Conservation (phyloP, 2,329 filamentous ascomycete species). For the Nannizziopsis arthrosporioides region DNA sequence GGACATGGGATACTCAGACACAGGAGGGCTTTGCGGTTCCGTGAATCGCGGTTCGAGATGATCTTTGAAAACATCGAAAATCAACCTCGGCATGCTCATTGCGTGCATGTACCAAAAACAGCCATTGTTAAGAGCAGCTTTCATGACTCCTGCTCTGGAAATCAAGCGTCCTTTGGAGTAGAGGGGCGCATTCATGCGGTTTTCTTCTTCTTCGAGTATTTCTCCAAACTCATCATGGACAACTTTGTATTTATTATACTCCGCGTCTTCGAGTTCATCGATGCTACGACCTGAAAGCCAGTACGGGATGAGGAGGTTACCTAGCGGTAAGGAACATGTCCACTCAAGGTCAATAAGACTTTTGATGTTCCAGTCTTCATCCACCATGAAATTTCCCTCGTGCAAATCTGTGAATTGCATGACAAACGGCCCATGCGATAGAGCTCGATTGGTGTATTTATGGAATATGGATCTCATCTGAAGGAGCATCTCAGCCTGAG, state of each 20-base stretch:
- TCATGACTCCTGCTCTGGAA: slow-evolving; percentile 5
- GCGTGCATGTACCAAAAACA: slow-evolving; percentile 7
- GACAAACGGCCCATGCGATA: neutral
- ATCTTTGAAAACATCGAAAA: no score
- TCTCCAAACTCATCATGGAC: slow-evolving; percentile 9
- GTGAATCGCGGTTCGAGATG: no score
- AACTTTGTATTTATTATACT: slow-evolving; percentile 1
- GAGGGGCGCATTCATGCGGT: slow-evolving; percentile 1
- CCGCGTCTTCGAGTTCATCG: neutral
- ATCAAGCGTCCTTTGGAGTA: neutral
- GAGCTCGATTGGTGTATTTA: slow-evolving; percentile 18
- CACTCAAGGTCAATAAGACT: slow-evolving; percentile 9
- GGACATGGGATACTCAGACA: no score
- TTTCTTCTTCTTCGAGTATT: slow-evolving; percentile 9
- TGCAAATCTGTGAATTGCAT: neutral
- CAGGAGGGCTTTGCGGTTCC: no score
- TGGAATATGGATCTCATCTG: slow-evolving; percentile 20
- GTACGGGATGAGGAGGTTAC: slow-evolving; percentile 19
- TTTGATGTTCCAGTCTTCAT: slow-evolving; percentile 6
- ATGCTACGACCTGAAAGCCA: slow-evolving; percentile 18
- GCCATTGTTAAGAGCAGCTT: neutral
- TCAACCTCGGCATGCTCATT: no score
- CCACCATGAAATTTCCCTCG: neutral
- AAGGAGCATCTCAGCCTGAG: slow-evolving; percentile 22
- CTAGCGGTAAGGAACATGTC: slow-evolving; percentile 21